phyloP scores from a whole-genome alignment of 371 early-diverging fungal species.

The Mortierella sp. region DNA sequence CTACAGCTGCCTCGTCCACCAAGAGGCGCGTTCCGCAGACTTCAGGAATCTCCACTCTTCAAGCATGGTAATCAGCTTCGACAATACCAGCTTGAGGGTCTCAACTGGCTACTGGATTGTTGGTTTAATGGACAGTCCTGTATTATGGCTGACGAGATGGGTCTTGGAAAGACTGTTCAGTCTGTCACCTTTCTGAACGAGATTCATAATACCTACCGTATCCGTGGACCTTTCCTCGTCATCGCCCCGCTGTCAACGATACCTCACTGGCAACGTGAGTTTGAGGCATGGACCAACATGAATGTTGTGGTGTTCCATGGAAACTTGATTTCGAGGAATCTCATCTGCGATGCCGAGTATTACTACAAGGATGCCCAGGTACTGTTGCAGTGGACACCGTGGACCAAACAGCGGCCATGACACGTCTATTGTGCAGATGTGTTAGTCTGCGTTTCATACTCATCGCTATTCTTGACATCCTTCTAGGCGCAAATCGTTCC shows the following conservation, averaged over 20 bases:
- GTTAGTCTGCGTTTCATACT: not conserved
- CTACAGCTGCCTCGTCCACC: constrained; percentile 64
- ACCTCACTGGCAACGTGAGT: constrained; percentile 82
- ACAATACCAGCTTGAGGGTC: constrained; percentile 77
- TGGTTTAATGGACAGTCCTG: constrained; percentile 72
- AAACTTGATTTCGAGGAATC: constrained; percentile 61
- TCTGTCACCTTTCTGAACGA: constrained; percentile 77
- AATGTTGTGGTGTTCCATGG: constrained; percentile 83
- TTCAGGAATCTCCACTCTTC: constrained; percentile 73
- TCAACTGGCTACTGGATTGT: constrained; percentile 81
- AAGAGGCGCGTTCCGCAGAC: constrained; percentile 65
- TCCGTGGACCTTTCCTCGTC: constrained; percentile 78
- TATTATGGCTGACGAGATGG: constrained; percentile 92
- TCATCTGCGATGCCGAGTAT: constrained; percentile 79
- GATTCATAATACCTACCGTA: constrained; percentile 68
- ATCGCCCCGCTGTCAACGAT: constrained; percentile 84
- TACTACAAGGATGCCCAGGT: constrained; percentile 66
- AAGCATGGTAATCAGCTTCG: constrained; percentile 79
- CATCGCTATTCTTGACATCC: not conserved
- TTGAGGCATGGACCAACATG: constrained; percentile 80
- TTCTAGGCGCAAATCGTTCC: constrained; percentile 40
- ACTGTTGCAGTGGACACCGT: not conserved
- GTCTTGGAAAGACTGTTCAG: constrained; percentile 88
- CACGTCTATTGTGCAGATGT: too few species aligned
- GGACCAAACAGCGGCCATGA: not conserved